Evolutionary conservation across 116 monocot genomes (phyloP), one percentile per base, ranked within the genome.

Genomic region (Trichopus zeylanicus): DNA sequence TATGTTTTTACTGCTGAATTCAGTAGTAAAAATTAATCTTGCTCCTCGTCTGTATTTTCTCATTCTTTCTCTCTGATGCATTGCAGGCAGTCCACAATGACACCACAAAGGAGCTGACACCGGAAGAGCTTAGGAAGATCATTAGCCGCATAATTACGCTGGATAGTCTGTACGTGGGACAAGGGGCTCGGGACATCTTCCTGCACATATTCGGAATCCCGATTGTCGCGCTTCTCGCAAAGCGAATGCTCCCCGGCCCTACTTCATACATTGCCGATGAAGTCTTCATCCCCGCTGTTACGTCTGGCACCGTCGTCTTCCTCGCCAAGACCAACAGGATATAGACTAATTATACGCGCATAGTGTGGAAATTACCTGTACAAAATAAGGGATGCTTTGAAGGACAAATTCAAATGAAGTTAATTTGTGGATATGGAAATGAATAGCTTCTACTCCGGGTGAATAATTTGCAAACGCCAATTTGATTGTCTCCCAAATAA

Each of bases 251-350:
- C 10, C 73, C 76, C 0, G 75, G 63, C 0, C 60, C 67, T 12
- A 64, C 52, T n/a, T 48, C 67, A 26, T 42, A 61, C 23, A 66
- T 86, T 0, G 22, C 81, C 1, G 81, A 86, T 39, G 81, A 86
- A 2, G 6, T 86, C 22, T 69, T 86, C 55, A 56, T 86, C 9
- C 81, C 86, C 0, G 48, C 46, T 2, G 62, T 62, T 11, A 86
- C 86, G 6, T 72, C 78, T 0, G 69, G 57, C 61, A 75, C 81
- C 5, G 75, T 75, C 5, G 25, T 68, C 56, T 62, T 54, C 16
- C 78, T 86, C 5, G 71, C 86, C 3, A 86, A 78, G 59, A 66
- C 48, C 30, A 68, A 81, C 30, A 71, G 55, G 32, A 16, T 81
- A 12, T 85, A 53, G 61, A 5, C 28, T 1, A 0, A 42, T n/a